Conservation (phyloP, 2,329 filamentous ascomycete genomes). For the Fusarium stilboides region DNA sequence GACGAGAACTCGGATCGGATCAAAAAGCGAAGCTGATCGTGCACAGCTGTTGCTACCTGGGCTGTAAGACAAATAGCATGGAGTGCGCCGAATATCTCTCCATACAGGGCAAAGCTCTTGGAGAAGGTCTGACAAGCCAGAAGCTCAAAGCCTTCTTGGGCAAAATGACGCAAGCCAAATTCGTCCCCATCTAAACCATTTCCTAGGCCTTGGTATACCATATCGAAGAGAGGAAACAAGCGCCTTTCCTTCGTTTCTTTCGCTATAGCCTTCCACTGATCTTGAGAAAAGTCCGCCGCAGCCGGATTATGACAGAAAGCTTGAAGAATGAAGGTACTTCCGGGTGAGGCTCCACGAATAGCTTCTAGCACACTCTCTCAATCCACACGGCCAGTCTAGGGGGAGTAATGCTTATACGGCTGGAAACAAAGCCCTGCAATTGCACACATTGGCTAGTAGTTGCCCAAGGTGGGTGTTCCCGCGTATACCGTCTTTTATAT, state of each 20-base stretch:
- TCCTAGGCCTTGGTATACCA: neutral
- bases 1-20: neutral
- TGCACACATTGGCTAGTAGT: neutral
- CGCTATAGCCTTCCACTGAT: neutral
- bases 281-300: neutral
- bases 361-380: too few relatives aligned
- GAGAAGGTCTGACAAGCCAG: neutral
- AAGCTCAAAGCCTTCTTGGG: neutral
- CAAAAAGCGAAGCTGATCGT: neutral
- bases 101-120: neutral
- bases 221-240: neutral
- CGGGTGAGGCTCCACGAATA: neutral
- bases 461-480: neutral
- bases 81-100: neutral
- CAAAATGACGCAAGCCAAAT: neutral
- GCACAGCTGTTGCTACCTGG: neutral
- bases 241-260: too few relatives aligned
- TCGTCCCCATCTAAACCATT: neutral
- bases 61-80: neutral
- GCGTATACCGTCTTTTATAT: neutral
- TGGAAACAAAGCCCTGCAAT: neutral
- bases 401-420: neutral
- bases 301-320: neutral
- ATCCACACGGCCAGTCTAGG: too few relatives aligned
- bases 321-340: neutral